A percentile compares a stretch with the other conserved stretches of the same genome.
phyloP scores from a whole-genome alignment of 192 early-diverging fungal species.

The Linnemannia hyalina region DNA sequence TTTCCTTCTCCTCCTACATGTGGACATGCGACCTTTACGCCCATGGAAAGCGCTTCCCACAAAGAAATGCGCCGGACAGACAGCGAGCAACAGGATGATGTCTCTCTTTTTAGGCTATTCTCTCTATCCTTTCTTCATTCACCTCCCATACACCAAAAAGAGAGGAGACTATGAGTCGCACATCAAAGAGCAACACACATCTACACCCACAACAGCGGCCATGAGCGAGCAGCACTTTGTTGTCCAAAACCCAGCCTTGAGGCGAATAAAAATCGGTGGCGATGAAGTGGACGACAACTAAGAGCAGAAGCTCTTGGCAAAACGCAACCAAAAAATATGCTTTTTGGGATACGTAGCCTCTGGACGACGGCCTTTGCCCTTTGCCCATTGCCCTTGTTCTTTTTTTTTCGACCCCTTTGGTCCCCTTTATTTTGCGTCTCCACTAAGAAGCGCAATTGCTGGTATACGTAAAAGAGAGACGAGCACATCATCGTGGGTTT shows the following conservation, averaged over 20 bases:
- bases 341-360: too few species aligned
- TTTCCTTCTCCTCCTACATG: not conserved
- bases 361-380: too few species aligned
- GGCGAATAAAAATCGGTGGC: not conserved
- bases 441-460: not conserved
- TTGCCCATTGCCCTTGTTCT: not conserved
- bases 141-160: not conserved
- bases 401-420: not conserved
- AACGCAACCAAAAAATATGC: not conserved
- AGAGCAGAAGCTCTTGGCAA: not conserved
- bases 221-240: not conserved
- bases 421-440: not conserved
- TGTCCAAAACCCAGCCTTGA: not conserved
- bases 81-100: constrained; percentile 8
- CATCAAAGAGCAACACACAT: not conserved
- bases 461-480: not conserved
- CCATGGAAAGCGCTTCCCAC: constrained; percentile 6
- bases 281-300: not conserved
- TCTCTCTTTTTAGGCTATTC: not conserved
- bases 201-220: not conserved
- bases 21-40: not conserved
- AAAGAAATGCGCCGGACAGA: constrained; percentile 10
- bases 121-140: not conserved
- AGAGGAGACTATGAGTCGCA: not conserved
- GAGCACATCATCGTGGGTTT: not conserved